A percentile compares a stretch with the other conserved stretches of the same genome.
These are phyloP conservation scores for Paramecium biaurelia DNA, from an alignment of 73 alveolate genomes.

Conservation along the genomic window DNA sequence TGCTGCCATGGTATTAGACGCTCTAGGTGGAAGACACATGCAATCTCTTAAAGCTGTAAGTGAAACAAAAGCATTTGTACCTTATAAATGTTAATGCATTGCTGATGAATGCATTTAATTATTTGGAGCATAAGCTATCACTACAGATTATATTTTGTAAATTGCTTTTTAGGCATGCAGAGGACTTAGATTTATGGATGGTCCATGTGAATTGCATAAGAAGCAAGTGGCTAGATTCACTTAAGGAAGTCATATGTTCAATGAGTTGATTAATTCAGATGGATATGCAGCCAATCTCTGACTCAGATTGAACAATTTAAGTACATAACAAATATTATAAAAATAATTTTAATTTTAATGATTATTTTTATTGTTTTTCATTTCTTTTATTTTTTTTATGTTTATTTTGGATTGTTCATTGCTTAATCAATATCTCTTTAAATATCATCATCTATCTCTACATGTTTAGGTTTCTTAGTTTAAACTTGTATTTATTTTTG, in stretches of 20 bases:
- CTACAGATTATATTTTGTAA: not conserved
- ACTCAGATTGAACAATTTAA: not conserved
- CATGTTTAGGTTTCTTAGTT: not conserved
- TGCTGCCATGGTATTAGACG: slow-evolving; percentile 14
- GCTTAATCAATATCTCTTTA: not conserved
- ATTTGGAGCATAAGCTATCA: not conserved
- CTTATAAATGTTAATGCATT: not conserved
- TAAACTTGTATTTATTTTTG: not conserved
- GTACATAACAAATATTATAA: not conserved
- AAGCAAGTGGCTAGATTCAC: not conserved
- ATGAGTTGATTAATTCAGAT: not conserved
- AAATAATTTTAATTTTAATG: not conserved
- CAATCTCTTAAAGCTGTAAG: not conserved
- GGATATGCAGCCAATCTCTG: not conserved
- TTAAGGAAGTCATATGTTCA: not conserved
- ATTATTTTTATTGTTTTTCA: not conserved
- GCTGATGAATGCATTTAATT: not conserved
- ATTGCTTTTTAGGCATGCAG: not conserved
- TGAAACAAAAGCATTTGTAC: not conserved
- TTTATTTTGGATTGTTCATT: not conserved
- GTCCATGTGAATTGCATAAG: not conserved
- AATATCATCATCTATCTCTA: not conserved
- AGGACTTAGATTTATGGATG: not conserved
- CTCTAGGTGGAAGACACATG: not conserved
- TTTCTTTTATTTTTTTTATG: not conserved